These are phyloP conservation scores for Metschnikowia matae DNA, from an alignment of 805 yeast species.

Conservation along the genomic window DNA sequence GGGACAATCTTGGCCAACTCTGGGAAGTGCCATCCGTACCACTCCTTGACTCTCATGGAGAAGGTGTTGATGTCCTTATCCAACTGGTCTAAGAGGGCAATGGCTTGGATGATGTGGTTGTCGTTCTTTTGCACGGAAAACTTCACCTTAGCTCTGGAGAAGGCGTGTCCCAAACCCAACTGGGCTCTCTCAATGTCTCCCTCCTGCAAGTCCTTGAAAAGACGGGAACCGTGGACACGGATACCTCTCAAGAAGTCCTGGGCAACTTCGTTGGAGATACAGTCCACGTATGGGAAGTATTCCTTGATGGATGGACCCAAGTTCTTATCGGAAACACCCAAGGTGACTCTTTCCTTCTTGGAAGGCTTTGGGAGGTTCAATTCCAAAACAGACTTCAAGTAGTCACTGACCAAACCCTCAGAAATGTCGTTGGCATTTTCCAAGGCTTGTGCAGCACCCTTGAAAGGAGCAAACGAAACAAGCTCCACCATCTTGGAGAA, in stretches of 20 bases:
- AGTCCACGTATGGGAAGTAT: slow-evolving; percentile 80
- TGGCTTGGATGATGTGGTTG: slow-evolving; percentile 98
- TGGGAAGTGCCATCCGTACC: slow-evolving; percentile 99
- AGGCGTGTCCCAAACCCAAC: slow-evolving; percentile 98
- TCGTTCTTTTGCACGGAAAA: slow-evolving; percentile 98
- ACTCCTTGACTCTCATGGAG: slow-evolving; percentile 95
- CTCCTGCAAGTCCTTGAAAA: slow-evolving; percentile 84
- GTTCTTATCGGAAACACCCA: slow-evolving; percentile 92
- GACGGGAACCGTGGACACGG: slow-evolving; percentile 83
- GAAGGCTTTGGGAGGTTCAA: slow-evolving; percentile 81
- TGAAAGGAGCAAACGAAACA: slow-evolving; percentile 95
- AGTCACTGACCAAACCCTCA: slow-evolving; percentile 93
- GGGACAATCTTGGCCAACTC: slow-evolving; percentile 89
- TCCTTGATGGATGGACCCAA: slow-evolving; percentile 97
- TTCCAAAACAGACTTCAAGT: slow-evolving; percentile 84
- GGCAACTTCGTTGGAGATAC: slow-evolving; percentile 84
- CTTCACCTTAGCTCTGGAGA: slow-evolving; percentile 98
- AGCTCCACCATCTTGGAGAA: slow-evolving; percentile 92
- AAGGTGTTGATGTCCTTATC: slow-evolving; percentile 98
- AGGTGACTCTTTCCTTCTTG: slow-evolving; percentile 58
- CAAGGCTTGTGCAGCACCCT: slow-evolving; percentile 98
- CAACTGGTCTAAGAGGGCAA: slow-evolving; percentile 93
- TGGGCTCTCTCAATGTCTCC: slow-evolving; percentile 98
- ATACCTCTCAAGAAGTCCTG: slow-evolving; percentile 95
- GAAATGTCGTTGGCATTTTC: slow-evolving; percentile 97